Evolutionary conservation across 352 stramenopile species (phyloP), one percentile per base, ranked within the genome.

Genomic region (Pythium pyrilobum): DNA sequence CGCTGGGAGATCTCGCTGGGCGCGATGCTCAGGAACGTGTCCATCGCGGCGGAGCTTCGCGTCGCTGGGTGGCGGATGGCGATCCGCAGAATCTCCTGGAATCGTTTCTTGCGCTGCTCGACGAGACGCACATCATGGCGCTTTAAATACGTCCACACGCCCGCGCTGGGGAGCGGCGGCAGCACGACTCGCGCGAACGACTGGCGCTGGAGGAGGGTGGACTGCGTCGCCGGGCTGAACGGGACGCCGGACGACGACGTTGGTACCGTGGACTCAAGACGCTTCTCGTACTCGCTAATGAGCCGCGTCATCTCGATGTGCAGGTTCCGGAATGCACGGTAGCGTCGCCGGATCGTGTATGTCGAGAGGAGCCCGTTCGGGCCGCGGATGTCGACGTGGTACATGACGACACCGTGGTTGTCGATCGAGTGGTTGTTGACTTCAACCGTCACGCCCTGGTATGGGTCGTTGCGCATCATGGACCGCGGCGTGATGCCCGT

Each of bases 301-400:
- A 91, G 70, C 1, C 66, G 62, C 23, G 50, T 70, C 33, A 94
- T 73, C 54, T 91, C 73, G 11, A 62, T 72, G 69, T 94, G 69
- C 0, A 94, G 63, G 46, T 87, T 83, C 46, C 85, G 87, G 65
- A 94, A 94, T 12, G 77, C 81, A 20, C 74, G 73, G 63, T 87
- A 94, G 25, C 83, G 81, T 24, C 79, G 65, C 8, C 83, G 81
- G 62, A 94, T 94, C 5, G 83, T 94, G 72, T 94, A 94, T 4
- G 83, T 89, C 33, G 77, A 87, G 12, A 92, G 58, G 43, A 90
- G 62, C 0, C 80, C 80, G 27, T 90, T 69, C 0, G 81, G 81
- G 9, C 77, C 78, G 55, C 89, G 87, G 39, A 94, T 89, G 47
- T 94, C 83, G 44, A 94, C 81, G 64, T 94, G 83, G 56, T 94